These are phyloP conservation scores for Capsicum chinense DNA, from an alignment of 257 asterid species.

Conservation along the genomic window DNA sequence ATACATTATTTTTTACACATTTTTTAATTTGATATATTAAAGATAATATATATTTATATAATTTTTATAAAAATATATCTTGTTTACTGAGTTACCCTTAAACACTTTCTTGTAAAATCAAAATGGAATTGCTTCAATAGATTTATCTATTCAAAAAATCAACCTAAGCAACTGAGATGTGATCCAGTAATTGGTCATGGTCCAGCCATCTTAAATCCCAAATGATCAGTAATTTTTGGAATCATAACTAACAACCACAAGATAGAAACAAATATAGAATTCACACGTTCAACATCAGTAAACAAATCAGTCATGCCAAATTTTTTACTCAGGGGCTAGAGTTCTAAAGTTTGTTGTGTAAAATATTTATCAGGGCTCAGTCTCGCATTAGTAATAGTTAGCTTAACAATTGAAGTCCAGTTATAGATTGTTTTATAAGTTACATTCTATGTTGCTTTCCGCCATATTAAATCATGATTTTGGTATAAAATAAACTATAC, in stretches of 20 bases:
- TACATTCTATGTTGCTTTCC: neutral
- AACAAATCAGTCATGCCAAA: neutral
- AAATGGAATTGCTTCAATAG: neutral
- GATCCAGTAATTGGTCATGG: too few relatives aligned
- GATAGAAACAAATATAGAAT: conserved; percentile 12
- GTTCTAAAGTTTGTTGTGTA: neutral
- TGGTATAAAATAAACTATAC: too few relatives aligned
- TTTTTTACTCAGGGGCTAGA: neutral
- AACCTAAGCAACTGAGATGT: conserved; percentile 3
- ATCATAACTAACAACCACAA: conserved; percentile 12
- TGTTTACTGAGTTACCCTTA: too few relatives aligned
- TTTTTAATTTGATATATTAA: too few relatives aligned
- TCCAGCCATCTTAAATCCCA: neutral
- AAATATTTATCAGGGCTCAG: conserved; percentile 1
- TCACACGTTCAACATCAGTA: neutral
- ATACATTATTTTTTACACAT: too few relatives aligned
- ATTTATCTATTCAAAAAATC: neutral
- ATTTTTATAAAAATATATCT: too few relatives aligned
- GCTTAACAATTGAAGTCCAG: conserved; percentile 4
- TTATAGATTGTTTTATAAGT: neutral
- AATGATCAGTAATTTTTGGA: neutral
- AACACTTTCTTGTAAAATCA: too few relatives aligned
- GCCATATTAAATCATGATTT: too few relatives aligned
- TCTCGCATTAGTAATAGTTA: neutral
- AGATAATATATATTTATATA: too few relatives aligned